phyloP scores from a whole-genome alignment of 257 asterid genomes.

The Penstemon eatonii region DNA sequence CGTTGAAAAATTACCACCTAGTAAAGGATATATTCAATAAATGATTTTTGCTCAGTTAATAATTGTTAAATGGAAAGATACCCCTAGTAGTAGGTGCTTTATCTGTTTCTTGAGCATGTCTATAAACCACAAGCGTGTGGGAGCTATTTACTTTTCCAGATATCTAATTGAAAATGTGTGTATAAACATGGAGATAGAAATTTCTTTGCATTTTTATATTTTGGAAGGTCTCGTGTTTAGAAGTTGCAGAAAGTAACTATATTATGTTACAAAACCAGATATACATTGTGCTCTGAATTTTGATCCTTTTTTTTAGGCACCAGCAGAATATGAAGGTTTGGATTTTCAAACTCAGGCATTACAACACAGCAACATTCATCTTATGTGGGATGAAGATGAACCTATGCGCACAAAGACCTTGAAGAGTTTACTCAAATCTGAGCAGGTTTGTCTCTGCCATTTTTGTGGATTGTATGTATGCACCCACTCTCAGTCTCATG shows the following conservation, averaged over 20 bases:
- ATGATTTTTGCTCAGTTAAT: not conserved
- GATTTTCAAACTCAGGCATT: constrained; percentile 86
- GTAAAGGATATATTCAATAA: too few relatives aligned
- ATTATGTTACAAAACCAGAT: not conserved
- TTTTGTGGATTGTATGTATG: constrained; percentile 13
- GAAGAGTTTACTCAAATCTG: constrained; percentile 64
- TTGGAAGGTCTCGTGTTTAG: not conserved
- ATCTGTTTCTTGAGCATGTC: constrained; percentile 3
- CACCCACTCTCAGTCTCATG: constrained; percentile 9
- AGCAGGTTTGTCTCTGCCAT: constrained; percentile 56
- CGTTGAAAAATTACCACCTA: too few relatives aligned
- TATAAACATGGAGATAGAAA: not conserved
- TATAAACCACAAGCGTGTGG: not conserved
- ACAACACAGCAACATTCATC: constrained; percentile 78
- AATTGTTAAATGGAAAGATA: not conserved
- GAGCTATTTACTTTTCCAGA: not conserved
- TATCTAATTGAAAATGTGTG: too few relatives aligned
- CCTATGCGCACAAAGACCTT: constrained; percentile 70
- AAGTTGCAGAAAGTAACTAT: not conserved
- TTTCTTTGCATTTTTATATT: not conserved
- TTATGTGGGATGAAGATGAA: constrained; percentile 98
- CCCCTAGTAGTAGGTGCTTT: not conserved
- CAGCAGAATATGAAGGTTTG: constrained; percentile 75
- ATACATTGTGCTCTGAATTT: constrained; percentile 2
- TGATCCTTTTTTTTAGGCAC: constrained; percentile 50